Evolutionary conservation across 768 basidiomycete genomes (phyloP).

Genomic region (Phaeotremella skinneri): DNA sequence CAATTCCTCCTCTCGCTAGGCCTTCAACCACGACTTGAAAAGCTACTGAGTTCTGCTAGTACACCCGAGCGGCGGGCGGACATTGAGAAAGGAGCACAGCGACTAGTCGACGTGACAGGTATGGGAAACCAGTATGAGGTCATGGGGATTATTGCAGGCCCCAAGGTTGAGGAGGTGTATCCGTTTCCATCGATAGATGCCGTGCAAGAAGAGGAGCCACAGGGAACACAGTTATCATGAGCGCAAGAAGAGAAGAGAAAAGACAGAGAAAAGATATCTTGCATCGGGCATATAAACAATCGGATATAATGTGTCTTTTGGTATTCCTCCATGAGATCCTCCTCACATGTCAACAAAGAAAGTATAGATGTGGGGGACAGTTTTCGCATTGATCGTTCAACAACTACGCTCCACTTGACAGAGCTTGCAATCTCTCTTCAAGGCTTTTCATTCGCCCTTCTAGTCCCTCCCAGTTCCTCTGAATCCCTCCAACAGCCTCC

Average conservation of each 20-base stretch:
- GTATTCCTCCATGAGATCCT: no score
- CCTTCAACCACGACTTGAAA: constrained; percentile 63
- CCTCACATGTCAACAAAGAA: no score
- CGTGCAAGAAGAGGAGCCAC: not conserved
- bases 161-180: constrained; percentile 21
- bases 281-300: not conserved
- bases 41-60: constrained; percentile 59
- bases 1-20: constrained; percentile 79
- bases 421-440: constrained; percentile 28
- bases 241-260: no score
- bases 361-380: no score
- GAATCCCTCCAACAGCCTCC: constrained; percentile 71
- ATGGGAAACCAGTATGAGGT: constrained; percentile 90
- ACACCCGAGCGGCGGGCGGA: constrained; percentile 56
- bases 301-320: no score
- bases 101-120: constrained; percentile 71
- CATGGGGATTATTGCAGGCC: constrained; percentile 59
- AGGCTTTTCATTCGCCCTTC: constrained; percentile 55
- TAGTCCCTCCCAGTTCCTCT: constrained; percentile 60
- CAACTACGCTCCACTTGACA: constrained; percentile 15
- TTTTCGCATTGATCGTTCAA: no score
- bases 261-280: not conserved
- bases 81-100: constrained; percentile 62
- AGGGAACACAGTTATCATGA: no score
- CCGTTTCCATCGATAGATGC: constrained; percentile 16